Evolutionary conservation across 331 rosid species (phyloP).

Genomic region (Quercus tomentella): DNA sequence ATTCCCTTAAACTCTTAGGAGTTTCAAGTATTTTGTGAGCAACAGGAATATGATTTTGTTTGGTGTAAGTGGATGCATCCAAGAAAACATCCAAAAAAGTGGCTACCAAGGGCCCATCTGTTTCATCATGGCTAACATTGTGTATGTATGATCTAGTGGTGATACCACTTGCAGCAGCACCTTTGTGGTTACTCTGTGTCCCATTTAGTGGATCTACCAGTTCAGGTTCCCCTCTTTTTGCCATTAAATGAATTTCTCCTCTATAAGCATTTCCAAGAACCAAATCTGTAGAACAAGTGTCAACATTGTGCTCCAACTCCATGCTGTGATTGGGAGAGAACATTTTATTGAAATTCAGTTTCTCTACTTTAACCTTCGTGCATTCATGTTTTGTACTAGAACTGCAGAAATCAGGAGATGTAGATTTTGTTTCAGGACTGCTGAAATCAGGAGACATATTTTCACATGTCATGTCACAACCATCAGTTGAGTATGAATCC

Average conservation of each 20-base stretch:
- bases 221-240: background rate
- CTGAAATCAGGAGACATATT: background rate
- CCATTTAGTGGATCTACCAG: background rate
- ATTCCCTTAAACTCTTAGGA: constrained; percentile 25
- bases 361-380: constrained; percentile 7
- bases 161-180: background rate
- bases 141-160: background rate
- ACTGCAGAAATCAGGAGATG: constrained; percentile 2
- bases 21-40: constrained; percentile 3
- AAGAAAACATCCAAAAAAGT: background rate
- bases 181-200: background rate
- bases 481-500: constrained; percentile 24
- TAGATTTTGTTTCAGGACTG: constrained; percentile 2
- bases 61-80: background rate
- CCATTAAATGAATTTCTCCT: background rate
- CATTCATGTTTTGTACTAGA: background rate
- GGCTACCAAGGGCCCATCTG: background rate
- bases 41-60: constrained; percentile 8
- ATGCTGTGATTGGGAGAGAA: constrained; percentile 17
- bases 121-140: background rate
- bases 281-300: constrained; percentile 23
- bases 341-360: constrained; percentile 10
- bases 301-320: constrained; percentile 5
- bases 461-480: constrained; percentile 8
- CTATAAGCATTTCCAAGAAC: constrained; percentile 18